Evolutionary conservation across 2,329 filamentous ascomycete species (phyloP), one percentile per base, ranked within the genome.

Genomic region (Epichloe coenophiala): DNA sequence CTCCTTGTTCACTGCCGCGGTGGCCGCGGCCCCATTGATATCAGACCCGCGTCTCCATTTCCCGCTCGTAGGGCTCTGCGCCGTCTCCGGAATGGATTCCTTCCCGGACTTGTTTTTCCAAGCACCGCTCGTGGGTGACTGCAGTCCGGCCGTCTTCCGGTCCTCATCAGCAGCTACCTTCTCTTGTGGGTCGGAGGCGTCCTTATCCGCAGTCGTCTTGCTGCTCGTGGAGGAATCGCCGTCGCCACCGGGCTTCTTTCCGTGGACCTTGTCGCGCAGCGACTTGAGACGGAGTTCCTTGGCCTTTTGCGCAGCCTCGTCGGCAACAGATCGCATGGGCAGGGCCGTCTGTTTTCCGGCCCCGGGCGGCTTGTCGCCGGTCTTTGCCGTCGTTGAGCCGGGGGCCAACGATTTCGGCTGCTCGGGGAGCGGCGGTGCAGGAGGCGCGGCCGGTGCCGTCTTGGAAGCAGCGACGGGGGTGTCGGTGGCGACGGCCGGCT

Each of bases 291-390:
- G 73, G 56, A 75, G 68, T 57, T 81, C 72, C 67, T 83, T 83
- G 47, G 80, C 80, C 64, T 78, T 83, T 58, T 75, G 68, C 0
- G 80, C 81, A 46, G 77, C 81, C 62, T 88, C 83, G 59, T 86
- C 75, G 41, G 78, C 80, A 47, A 81, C 71, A 59, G 73, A 77
- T 55, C 71, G 70, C 46, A 77, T 65, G 2, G 77, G 73, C 12
- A 76, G 59, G 8, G 61, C 51, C 48, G 59, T 60, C 38, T 46
- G 39, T 4, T 44, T 39, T 7, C 23, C 46, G 4, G 38, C n/a
- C 7, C 40, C 38, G 53, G 65, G 53, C 56, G 66, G 56, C 60
- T 55, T 53, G 3, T 53, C 57, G 35, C 57, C 59, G 45, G 59
- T 54, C 51, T 61, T 57, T 38, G 56, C 27, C 17, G 55, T 51